Base-by-base conservation (phyloP, 2,329 filamentous ascomycete genomes). In the Epichloe sibirici region DNA sequence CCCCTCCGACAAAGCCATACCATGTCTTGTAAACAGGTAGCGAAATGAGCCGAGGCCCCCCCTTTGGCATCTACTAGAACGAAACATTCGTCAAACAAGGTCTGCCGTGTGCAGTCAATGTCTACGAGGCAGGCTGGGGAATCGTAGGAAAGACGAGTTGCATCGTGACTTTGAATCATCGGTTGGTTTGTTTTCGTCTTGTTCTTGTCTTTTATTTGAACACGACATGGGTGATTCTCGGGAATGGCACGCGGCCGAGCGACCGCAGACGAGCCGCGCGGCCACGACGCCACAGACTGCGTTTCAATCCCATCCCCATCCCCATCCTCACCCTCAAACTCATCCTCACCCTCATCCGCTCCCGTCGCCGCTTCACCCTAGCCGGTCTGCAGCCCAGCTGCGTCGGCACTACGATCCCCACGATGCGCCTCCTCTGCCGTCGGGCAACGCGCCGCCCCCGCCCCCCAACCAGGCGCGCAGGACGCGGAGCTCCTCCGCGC, bases 401-500 rank as follows among this genome's bases (percentile, higher is more conserved):
- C 40, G 46, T n/a, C 34, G 34, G 3, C 35, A 37, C 31, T 7
- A 42, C 42, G 6, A 43, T 35, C 25, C 17, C 11, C 23, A 51
- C 17, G 35, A 51, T 21, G 21, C 35, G 12, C 17, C 31, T 28
- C 17, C 15, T n/a, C 25, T 47, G 25, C 13, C 46, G n/a, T 9
- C 35, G 13, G n/a, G 2, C 17, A 39, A 5, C 13, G 38, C 45
- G 13, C 34, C 35, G 13, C 40, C 45, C 17, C 47, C 51, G 7
- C 46, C 46, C 2, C 2, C 46, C 35, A 40, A 49, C 9, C 12
- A 55, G 44, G 45, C 67, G 5, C 58, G 65, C 38, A 55, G 65
- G 4, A 62, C 62, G 17, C 66, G 65, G 56, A 67, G 64, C 50
- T 67, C 66, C 4, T 66, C 65, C 2, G 63, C 59, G 13, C 53